Evolutionary conservation across 1,284 basidiomycete species (phyloP).

Genomic region (Rhodotorula sp.): DNA sequence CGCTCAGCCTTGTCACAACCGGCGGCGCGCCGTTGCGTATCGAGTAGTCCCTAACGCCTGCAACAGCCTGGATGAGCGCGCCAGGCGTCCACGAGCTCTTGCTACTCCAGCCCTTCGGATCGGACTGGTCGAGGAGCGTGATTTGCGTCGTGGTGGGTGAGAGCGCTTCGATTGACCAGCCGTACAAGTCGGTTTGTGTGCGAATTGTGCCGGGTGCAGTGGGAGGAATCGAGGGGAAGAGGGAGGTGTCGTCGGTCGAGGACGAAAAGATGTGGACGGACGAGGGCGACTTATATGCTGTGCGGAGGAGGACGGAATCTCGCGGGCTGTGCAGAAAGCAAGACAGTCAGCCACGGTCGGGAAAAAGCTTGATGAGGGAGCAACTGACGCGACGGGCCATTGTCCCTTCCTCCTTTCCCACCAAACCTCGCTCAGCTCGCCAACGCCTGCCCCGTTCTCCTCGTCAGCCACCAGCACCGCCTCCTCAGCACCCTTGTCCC

Average conservation of each 20-base stretch:
- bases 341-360: constrained; percentile 9
- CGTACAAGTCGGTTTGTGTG: constrained; percentile 91
- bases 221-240: constrained; percentile 77
- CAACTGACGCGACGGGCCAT: constrained; percentile 81
- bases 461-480: constrained; percentile 81
- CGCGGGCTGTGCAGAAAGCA: constrained; percentile 63
- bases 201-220: constrained; percentile 75
- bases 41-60: constrained; percentile 53
- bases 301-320: constrained; percentile 85
- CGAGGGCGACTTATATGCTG: constrained; percentile 93
- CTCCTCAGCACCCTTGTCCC: constrained; percentile 90
- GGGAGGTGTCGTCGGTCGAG: constrained; percentile 80
- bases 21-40: constrained; percentile 95
- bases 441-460: constrained; percentile 83
- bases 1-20: constrained; percentile 73
- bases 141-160: constrained; percentile 93
- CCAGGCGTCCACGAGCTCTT: constrained; percentile 82
- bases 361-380: constrained; percentile 11
- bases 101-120: constrained; percentile 95
- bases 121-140: constrained; percentile 92
- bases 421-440: constrained; percentile 71
- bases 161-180: constrained; percentile 93
- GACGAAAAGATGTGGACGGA: constrained; percentile 96
- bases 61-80: constrained; percentile 62
- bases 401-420: constrained; percentile 81